phyloP scores from a whole-genome alignment of 2,329 filamentous ascomycete genomes.

The Penicillium sp. region DNA sequence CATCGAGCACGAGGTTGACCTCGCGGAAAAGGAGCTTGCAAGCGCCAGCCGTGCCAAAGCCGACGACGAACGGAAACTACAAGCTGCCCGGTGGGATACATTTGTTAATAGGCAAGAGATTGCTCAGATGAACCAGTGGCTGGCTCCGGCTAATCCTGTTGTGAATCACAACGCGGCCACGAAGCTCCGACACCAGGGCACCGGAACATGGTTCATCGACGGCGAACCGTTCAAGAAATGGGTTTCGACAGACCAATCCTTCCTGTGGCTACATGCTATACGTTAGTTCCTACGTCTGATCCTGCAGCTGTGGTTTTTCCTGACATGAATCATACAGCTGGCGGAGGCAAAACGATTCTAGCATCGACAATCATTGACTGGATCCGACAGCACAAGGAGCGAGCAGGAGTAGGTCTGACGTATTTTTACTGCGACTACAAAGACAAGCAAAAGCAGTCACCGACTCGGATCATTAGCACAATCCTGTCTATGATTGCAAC shows the following conservation, averaged over 20 bases:
- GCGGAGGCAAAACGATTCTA: slow-evolving; percentile 3
- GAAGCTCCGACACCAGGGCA: background rate
- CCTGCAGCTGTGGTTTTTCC: background rate
- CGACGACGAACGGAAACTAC: slow-evolving; percentile 2
- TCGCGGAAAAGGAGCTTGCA: slow-evolving; percentile 1
- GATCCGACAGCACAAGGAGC: slow-evolving; percentile 1
- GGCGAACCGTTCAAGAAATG: background rate
- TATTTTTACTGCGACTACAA: slow-evolving; percentile 6
- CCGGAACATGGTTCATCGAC: background rate
- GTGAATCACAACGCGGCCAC: background rate
- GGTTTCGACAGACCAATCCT: background rate
- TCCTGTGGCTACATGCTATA: slow-evolving; percentile 1
- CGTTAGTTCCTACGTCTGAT: background rate
- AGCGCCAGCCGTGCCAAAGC: background rate
- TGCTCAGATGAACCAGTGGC: background rate
- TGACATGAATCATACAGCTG: background rate
- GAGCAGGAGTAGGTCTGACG: background rate
- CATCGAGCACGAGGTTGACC: background rate
- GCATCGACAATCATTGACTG: slow-evolving; percentile 9
- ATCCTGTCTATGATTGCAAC: background rate
- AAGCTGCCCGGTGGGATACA: slow-evolving; percentile 3
- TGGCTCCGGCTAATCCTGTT: background rate
- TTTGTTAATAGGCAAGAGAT: background rate
- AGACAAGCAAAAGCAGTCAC: background rate
- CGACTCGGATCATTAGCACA: background rate